Evolutionary conservation across 2,329 filamentous ascomycete genomes (phyloP).

Genomic region (Cladosporium sp.): DNA sequence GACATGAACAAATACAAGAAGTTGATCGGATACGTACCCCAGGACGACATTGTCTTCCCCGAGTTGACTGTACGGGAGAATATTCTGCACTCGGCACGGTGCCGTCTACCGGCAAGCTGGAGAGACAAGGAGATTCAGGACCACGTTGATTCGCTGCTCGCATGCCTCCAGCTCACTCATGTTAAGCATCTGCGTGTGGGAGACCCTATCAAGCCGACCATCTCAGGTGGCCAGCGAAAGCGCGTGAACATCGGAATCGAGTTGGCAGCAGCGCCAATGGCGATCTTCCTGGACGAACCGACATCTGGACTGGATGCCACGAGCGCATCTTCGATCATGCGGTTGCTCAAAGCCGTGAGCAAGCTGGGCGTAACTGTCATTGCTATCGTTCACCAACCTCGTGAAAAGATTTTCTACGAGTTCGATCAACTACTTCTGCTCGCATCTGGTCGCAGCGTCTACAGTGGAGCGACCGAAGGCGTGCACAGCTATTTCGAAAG

Average conservation of each 20-base stretch:
- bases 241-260: slow-evolving; percentile 62
- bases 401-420: slow-evolving; percentile 60
- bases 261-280: slow-evolving; percentile 59
- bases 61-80: slow-evolving; percentile 65
- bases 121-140: slow-evolving; percentile 51
- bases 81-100: slow-evolving; percentile 60
- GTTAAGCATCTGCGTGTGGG: slow-evolving; percentile 57
- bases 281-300: slow-evolving; percentile 39
- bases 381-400: slow-evolving; percentile 62
- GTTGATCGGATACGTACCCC: slow-evolving; percentile 63
- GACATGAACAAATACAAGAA: slow-evolving; percentile 58
- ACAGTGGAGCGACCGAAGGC: slow-evolving; percentile 51
- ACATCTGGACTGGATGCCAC: slow-evolving; percentile 51
- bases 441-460: slow-evolving; percentile 58
- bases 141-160: slow-evolving; percentile 60
- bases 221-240: slow-evolving; percentile 61
- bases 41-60: slow-evolving; percentile 62
- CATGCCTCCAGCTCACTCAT: slow-evolving; percentile 56
- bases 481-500: slow-evolving; percentile 55
- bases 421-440: slow-evolving; percentile 61
- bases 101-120: slow-evolving; percentile 58
- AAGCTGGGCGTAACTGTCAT: slow-evolving; percentile 60
- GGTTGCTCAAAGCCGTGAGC: slow-evolving; percentile 56
- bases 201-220: slow-evolving; percentile 53
- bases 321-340: slow-evolving; percentile 59